Evolutionary conservation across 2,329 filamentous ascomycete genomes (phyloP).

Genomic region (Epichloe glyceriae): DNA sequence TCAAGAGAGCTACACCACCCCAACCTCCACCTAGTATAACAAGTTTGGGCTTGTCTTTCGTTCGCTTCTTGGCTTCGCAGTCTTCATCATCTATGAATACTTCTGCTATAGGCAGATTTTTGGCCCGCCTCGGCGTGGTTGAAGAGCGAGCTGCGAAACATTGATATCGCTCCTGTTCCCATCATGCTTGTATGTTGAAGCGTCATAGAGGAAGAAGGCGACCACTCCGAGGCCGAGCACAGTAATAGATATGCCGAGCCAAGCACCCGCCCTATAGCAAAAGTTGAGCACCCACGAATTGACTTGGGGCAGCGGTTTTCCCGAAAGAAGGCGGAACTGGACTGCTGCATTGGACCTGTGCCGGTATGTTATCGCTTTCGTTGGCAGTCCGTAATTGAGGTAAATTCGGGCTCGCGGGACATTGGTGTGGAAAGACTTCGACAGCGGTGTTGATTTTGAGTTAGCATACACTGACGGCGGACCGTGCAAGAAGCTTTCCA

Average conservation of each 20-base stretch:
- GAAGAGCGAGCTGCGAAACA: constrained; percentile 73
- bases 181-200: constrained; percentile 73
- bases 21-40: constrained; percentile 91
- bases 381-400: not conserved
- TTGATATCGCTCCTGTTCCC: constrained; percentile 56
- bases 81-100: constrained; percentile 84
- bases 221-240: constrained; percentile 57
- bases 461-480: not conserved
- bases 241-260: constrained; percentile 57
- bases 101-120: constrained; percentile 87
- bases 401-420: not conserved
- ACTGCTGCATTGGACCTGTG: not conserved
- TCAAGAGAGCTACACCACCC: constrained; percentile 85
- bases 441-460: not conserved
- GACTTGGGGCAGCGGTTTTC: constrained; percentile 36
- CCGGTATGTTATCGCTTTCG: not conserved
- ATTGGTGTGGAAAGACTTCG: not conserved
- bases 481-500: not conserved
- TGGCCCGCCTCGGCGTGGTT: constrained; percentile 70
- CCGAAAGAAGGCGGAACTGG: constrained; percentile 27
- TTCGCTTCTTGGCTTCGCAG: constrained; percentile 49
- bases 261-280: constrained; percentile 51
- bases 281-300: constrained; percentile 41
- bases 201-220: constrained; percentile 88
- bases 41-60: constrained; percentile 81